Evolutionary conservation across 305 asterid genomes (phyloP).

Genomic region (Solanum hybrid): DNA sequence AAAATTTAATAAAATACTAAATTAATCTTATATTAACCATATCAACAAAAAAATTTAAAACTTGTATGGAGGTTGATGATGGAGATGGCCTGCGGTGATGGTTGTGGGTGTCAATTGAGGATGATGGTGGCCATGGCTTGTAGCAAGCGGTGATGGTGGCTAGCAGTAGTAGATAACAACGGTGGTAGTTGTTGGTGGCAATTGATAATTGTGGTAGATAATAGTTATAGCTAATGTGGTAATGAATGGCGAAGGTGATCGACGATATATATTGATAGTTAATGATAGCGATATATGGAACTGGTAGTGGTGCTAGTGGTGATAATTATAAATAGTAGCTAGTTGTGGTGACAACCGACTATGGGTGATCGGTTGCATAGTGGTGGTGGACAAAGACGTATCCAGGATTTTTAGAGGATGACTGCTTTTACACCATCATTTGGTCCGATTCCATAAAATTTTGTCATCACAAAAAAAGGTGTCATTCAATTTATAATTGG

Average conservation of each 20-base stretch:
- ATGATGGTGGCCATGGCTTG: background rate
- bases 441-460: background rate
- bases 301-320: background rate
- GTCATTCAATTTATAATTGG: background rate
- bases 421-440: background rate
- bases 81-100: background rate
- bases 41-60: background rate
- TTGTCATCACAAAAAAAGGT: background rate
- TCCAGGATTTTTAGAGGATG: background rate
- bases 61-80: background rate
- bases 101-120: background rate
- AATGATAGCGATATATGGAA: background rate
- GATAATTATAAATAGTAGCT: background rate
- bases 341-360: background rate
- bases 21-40: background rate
- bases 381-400: background rate
- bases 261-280: background rate
- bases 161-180: background rate
- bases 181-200: background rate
- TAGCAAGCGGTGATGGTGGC: background rate
- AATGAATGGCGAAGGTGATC: background rate
- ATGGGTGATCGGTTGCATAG: background rate
- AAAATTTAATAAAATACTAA: background rate
- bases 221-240: background rate
- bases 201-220: background rate